Percentiles rank a stretch among this genome's conserved stretches.
Conservation (phyloP, 2,329 filamentous ascomycete genomes). For the Aspergillus ochraceoroseus region DNA sequence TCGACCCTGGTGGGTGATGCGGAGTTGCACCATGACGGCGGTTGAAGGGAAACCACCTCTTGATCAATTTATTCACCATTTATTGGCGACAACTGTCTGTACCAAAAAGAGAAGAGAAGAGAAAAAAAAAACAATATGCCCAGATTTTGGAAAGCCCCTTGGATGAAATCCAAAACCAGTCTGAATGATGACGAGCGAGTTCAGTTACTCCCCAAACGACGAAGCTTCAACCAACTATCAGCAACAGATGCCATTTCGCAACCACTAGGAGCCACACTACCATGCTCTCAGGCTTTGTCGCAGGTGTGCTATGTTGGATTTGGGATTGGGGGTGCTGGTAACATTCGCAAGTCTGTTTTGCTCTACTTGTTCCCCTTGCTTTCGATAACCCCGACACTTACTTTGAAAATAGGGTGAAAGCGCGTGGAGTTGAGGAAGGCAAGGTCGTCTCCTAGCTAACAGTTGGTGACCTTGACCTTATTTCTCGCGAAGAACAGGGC, state of each 20-base stretch:
- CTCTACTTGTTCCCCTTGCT: neutral
- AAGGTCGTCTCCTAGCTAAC: neutral
- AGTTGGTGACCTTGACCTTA: too few relatives aligned
- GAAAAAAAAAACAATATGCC: too few relatives aligned
- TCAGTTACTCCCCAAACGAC: slow-evolving; percentile 4
- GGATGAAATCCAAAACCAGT: slow-evolving; percentile 6
- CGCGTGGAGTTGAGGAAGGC: neutral
- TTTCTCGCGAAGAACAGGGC: too few relatives aligned
- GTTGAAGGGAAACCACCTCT: too few relatives aligned
- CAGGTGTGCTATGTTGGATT: slow-evolving; percentile 10
- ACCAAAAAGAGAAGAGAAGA: too few relatives aligned
- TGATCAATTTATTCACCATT: too few relatives aligned
- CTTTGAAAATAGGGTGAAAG: slow-evolving; percentile 6
- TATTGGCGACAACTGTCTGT: too few relatives aligned
- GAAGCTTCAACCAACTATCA: neutral
- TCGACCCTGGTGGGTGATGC: neutral
- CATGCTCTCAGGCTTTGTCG: neutral
- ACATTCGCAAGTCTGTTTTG: slow-evolving; percentile 12
- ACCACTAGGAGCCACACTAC: neutral
- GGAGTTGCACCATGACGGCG: too few relatives aligned
- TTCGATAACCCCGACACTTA: too few relatives aligned
- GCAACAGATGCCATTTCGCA: neutral
- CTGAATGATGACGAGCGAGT: slow-evolving; percentile 10
- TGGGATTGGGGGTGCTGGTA: slow-evolving; percentile 11
- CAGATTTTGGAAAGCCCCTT: slow-evolving; percentile 12